Base-by-base conservation (phyloP, 257 asterid genomes). In the Lavandula angustifolia region DNA sequence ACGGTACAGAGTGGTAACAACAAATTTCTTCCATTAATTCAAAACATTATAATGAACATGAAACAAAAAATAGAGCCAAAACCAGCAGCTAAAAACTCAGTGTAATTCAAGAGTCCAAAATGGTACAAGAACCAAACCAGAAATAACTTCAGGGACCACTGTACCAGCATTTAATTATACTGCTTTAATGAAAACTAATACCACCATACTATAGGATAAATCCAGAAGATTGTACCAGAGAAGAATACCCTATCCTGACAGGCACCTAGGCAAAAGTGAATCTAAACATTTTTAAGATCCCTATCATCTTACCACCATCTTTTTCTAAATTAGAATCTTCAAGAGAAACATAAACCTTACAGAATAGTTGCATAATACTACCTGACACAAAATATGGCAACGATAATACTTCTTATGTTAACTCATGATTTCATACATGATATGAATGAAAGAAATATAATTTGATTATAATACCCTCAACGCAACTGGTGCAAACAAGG, bases 91-190 rank as follows among this genome's bases (percentile, higher is more conserved):
- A 46, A 8, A 37, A 54, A 22, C 14, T 48, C 18, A 63, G 27
- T 12, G 32, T 37, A 7, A 37, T 68, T 9, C 54, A 47, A 55
- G 37, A 33, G 12, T 64, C 50, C 42, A 38, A 58, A 62, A 18
- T 10, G 17, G 18, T 18, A 43, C 31, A 11, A 14, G 47, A 59
- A 41, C 42, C 38, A 17, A n/a, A 16, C n/a, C 54, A 11, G 29
- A 11, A 56, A 33, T 13, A 52, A 42, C 35, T 49, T 16, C 60
- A 68, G 33, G 12, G 54, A 68, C 60, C 50, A 53, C 31, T 64
- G 12, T 54, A 68, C 60, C 50, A 53, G 40, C 69, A 60, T 29
- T 48, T 50, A 31, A 16, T 3, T 35, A 29, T 50, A 12, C 16
- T 61, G 12, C 38, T 4, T 54, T 18, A 38, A 41, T 29, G n/a